Base-by-base conservation (phyloP, 805 yeast species). In the Candida tallmaniae region DNA sequence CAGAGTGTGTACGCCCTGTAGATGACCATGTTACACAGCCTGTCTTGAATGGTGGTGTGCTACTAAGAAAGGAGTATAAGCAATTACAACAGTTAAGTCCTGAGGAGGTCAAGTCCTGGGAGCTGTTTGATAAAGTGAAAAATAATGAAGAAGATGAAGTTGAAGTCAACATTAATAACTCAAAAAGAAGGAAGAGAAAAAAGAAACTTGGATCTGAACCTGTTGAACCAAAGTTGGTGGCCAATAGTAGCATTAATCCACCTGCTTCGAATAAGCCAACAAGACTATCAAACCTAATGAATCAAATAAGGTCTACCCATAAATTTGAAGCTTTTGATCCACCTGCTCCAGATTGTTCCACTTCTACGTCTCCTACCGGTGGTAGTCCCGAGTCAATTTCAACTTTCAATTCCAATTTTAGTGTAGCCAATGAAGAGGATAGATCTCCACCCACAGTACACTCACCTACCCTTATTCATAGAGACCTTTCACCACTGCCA, bases 41-140 rank as follows among this genome's bases (percentile, higher is more conserved):
- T 12, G 57, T 51, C 8, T 44, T 59, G 14, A 66, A 66, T 36
- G 72, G 72, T 5, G 72, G 72, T 0, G 60, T 61, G 2, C 36
- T 62, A 9, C 48, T 53, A 18, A 40, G 72, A 28, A 51, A 59
- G 25, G 70, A 63, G 37, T 47, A 50, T 14, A 47, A 56, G 6
- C 62, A 54, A 15, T 28, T 44, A 6, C 54, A 52, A 35, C 52
- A 43, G 25, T 41, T 65, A 12, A 48, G 63, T 3, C 38, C 49
- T 13, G 72, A 64, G 12, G 72, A 65, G 38, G 41, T 52, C 5
- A 45, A 47, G 18, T 51, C 69, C 4, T 66, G 72, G 72, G 56
- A 52, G 17, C 26, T 55, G 26, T 62, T 62, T 37, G 67, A 65
- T 10, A 46, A 45, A 31, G 62, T 59, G 2, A 40, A 58, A 10